Percentiles rank a stretch among this genome's conserved stretches.
Conservation (phyloP, 192 early-diverging fungal genomes). For the Gaertneriomyces semiglobifer region DNA sequence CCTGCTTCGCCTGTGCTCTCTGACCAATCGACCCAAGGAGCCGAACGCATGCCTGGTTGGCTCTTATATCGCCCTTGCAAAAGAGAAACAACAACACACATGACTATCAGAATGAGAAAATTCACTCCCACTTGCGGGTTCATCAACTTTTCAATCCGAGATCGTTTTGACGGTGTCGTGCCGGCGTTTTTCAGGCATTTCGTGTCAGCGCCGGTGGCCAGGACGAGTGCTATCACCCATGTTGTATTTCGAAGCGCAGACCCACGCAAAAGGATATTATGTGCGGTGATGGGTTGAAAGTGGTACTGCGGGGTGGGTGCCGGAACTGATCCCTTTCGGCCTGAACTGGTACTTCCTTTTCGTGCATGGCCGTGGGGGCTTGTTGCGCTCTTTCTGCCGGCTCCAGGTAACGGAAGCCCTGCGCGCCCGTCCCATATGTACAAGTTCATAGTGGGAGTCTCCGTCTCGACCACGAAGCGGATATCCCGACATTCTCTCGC, state of each 20-base stretch:
- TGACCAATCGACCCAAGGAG: not conserved
- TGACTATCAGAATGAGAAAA: conserved; percentile 55
- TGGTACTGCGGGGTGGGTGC: not conserved
- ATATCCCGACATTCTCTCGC: conserved; percentile 62
- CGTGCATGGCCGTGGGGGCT: not conserved
- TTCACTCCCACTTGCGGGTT: conserved; percentile 66
- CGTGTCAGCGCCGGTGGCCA: conserved; percentile 84
- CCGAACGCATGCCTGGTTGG: not conserved
- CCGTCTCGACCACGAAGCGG: conserved; percentile 39
- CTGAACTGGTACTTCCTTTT: not conserved
- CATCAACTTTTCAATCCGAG: conserved; percentile 79
- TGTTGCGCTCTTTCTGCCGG: not conserved
- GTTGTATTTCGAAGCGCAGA: conserved; percentile 83
- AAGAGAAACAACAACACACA: conserved; percentile 73
- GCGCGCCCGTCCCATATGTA: conserved; percentile 52
- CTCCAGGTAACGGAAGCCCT: conserved; percentile 25
- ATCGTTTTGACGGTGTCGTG: conserved; percentile 80
- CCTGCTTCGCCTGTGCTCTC: conserved; percentile 13
- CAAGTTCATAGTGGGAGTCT: conserved; percentile 45
- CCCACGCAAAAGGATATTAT: conserved; percentile 80
- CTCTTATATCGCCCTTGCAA: conserved; percentile 40
- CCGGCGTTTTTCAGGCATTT: conserved; percentile 92
- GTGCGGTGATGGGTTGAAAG: conserved; percentile 65
- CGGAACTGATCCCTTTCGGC: too few species aligned
- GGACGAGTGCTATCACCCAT: conserved; percentile 77